Evolutionary conservation across 75 land plant genomes (phyloP), one percentile per base, ranked within the genome.

Genomic region (Chamaecyparis obtusa): DNA sequence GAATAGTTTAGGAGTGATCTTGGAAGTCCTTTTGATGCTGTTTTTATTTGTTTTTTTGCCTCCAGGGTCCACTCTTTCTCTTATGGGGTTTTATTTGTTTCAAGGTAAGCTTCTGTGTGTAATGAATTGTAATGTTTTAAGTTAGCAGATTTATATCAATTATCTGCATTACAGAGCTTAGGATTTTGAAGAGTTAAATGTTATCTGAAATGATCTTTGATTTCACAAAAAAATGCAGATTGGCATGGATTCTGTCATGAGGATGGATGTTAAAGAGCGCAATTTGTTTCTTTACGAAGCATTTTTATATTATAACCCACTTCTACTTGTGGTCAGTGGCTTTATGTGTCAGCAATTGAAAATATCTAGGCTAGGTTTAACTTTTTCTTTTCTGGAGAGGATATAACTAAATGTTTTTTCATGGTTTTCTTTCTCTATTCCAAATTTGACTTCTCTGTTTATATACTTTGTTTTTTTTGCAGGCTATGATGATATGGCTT

Each of bases 401-500:
- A 80, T 35, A 27, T 36, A 30, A 80, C 54, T 49, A 74, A 13
- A 80, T 21, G 3, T 36, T 76, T 78, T 64, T 24, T 75, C 56
- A n/a, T 33, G 17, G 30, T 72, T 49, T 17, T 83, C 9, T 8
- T 54, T 85, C 56, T 89, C 48, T 60, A 19, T 33, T 87, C 64
- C 41, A 56, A 24, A 48, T 46, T 81, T 81, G 46, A 46, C 43
- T 32, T 81, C 14, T 46, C 13, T 84, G 60, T 19, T 84, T 13
- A 84, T 14, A 21, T 33, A 35, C 19, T 33, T 35, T 51, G 85
- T 89, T 69, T 32, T 46, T 91, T 43, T 92, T 93, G 86, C 93
- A 98, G 99, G 92, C 96, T 43, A 83, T 92, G 92, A 94, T 93
- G 94, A 92, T 98, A 86, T 98, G 99, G 96, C 94, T 98, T 21